Evolutionary conservation across 2,329 filamentous ascomycete genomes (phyloP), one percentile per base, ranked within the genome.

Genomic region (Colletotrichum chrysophilum): DNA sequence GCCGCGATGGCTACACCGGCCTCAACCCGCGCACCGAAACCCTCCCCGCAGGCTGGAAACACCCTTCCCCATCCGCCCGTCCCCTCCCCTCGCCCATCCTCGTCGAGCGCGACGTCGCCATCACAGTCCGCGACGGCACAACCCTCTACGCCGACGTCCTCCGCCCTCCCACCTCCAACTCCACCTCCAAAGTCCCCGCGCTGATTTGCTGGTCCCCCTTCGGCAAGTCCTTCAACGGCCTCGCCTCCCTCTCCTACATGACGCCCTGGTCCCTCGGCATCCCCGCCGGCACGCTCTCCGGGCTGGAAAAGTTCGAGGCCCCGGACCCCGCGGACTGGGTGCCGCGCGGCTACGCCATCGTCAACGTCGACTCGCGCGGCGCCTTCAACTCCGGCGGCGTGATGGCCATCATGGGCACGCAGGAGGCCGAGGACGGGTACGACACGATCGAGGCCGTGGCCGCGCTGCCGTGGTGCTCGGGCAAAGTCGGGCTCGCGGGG

Each of bases 101-200:
- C 2, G 78, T 88, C n/a, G 85, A 88, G 7, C 86, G 87, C 71
- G 87, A 88, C 77, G 83, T 88, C 34, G 83, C 84, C 48, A 85
- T 75, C 67, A 71, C 67, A 9, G 81, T 86, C 2, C 82, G 86
- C 61, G 86, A 89, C 75, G 87, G 87, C 24, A 80, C 76, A 13
- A 80, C 79, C 1, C 80, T 89, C 1, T 88, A 87, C 76, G 81
- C 81, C 10, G 87, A 89, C 65, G 82, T 89, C 38, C 88, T 87
- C 76, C 82, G 87, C 7, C 86, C 87, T 0, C 78, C 83, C 3
- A 78, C 80, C 34, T 75, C 77, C 18, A 79, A 79, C 66, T 78
- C 80, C 32, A 71, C 74, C 13, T 78, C 80, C 66, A 85, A 82
- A 58, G 78, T 88, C 1, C 87, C 88, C 3, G 87, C 86, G 2